Percentiles rank a stretch among this genome's conserved stretches.
Evolutionary conservation across 2,329 filamentous ascomycete species (phyloP).

Genomic region (Sporothrix curviconia): DNA sequence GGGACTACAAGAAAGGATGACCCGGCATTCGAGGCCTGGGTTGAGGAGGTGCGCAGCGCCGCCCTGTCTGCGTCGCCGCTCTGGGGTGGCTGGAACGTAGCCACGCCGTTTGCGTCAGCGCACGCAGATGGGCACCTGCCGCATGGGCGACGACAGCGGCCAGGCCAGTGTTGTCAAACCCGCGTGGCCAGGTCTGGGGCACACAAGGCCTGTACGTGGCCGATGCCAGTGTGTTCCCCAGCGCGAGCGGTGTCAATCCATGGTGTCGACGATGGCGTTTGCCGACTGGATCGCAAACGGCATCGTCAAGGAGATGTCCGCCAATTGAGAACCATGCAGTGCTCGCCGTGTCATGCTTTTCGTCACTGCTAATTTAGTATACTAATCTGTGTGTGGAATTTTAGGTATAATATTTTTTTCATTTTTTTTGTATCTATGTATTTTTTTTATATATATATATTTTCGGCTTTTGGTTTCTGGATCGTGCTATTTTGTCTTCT

Average conservation of each 20-base stretch:
- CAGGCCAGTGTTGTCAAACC: slow-evolving; percentile 51
- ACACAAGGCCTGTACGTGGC: slow-evolving; percentile 59
- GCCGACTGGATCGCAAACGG: slow-evolving; percentile 58
- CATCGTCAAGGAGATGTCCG: slow-evolving; percentile 42
- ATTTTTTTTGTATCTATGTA: neutral
- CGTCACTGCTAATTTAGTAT: no score
- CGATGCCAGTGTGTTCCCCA: slow-evolving; percentile 70
- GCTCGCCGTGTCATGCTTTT: neutral
- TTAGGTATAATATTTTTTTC: neutral
- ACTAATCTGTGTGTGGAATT: no score
- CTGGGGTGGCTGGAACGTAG: slow-evolving; percentile 39
- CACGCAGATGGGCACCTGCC: slow-evolving; percentile 76
- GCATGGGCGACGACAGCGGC: slow-evolving; percentile 54
- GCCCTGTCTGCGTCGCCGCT: slow-evolving; percentile 12
- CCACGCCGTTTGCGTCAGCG: slow-evolving; percentile 56
- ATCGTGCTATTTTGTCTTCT: no score
- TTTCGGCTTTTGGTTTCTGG: no score
- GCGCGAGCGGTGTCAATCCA: slow-evolving; percentile 72
- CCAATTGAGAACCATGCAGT: neutral
- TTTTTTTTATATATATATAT: no score
- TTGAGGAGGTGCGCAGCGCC: slow-evolving; percentile 38
- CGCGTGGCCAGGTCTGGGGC: slow-evolving; percentile 58
- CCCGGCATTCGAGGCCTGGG: slow-evolving; percentile 55
- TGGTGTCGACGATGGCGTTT: slow-evolving; percentile 70
- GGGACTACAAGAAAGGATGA: slow-evolving; percentile 40